Percentiles rank a stretch among this genome's conserved stretches.
Conservation (phyloP, 1,139 yeast genomes). For the Lodderomyces margitis region DNA sequence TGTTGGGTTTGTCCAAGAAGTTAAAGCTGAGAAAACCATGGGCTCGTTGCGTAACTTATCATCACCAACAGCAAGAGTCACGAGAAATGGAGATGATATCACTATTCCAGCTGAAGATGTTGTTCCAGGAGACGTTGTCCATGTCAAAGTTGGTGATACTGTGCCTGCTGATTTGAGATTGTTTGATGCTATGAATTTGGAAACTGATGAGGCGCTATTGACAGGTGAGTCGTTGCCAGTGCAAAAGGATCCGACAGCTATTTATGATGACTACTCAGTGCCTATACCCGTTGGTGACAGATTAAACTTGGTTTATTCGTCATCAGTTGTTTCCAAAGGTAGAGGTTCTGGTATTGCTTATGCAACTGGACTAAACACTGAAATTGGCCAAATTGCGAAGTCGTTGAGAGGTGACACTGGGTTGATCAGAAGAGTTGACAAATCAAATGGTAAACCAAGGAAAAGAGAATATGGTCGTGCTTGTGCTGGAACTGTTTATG, state of each 20-base stretch:
- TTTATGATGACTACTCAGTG: slow-evolving; percentile 31
- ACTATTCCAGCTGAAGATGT: slow-evolving; percentile 64
- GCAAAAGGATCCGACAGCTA: slow-evolving; percentile 46
- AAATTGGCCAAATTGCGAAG: slow-evolving; percentile 74
- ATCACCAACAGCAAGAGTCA: slow-evolving; percentile 71
- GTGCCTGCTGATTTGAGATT: slow-evolving; percentile 76
- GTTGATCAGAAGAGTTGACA: slow-evolving; percentile 22
- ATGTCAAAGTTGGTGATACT: slow-evolving; percentile 71
- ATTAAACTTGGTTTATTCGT: slow-evolving; percentile 68
- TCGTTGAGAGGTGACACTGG: slow-evolving; percentile 42
- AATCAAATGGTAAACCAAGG: slow-evolving; percentile 20
- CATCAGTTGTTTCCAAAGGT: slow-evolving; percentile 74
- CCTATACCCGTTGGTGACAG: slow-evolving; percentile 74
- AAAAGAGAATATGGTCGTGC: slow-evolving; percentile 46
- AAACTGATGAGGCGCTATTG: slow-evolving; percentile 76
- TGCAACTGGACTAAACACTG: slow-evolving; percentile 68
- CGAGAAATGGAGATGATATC: slow-evolving; percentile 59
- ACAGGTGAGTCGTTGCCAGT: slow-evolving; percentile 83
- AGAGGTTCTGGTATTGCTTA: slow-evolving; percentile 70
- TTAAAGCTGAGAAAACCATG: slow-evolving; percentile 79
- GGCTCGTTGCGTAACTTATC: slow-evolving; percentile 67
- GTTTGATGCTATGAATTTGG: slow-evolving; percentile 61
- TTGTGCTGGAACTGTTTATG: slow-evolving; percentile 34
- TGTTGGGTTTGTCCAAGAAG: slow-evolving; percentile 72
- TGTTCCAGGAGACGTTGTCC: slow-evolving; percentile 76